A percentile compares a stretch with the other conserved stretches of the same genome.
Conservation (phyloP, 352 stramenopile genomes). For the Phytophthora litchii region DNA sequence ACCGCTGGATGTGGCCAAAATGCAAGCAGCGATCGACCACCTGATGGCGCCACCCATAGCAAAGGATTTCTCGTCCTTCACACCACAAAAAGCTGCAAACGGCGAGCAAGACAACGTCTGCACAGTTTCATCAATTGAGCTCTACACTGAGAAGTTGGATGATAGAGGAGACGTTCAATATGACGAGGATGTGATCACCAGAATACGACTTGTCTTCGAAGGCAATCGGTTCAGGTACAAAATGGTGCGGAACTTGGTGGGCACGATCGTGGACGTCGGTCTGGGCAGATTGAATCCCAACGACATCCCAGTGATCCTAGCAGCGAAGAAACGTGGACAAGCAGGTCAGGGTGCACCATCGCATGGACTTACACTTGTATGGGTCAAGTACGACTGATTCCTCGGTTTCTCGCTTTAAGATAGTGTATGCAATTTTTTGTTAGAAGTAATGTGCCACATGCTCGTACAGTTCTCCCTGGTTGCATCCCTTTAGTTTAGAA, state of each 20-base stretch:
- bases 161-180: conserved; percentile 23
- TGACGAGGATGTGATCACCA: conserved; percentile 33
- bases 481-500: conserved; percentile 41
- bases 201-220: conserved; percentile 58
- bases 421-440: conserved; percentile 19
- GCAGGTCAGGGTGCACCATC: conserved; percentile 73
- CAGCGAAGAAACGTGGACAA: conserved; percentile 51
- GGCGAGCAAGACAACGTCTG: conserved; percentile 59
- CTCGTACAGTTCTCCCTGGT: conserved; percentile 3
- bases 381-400: conserved; percentile 37
- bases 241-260: conserved; percentile 86
- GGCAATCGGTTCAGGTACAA: conserved; percentile 86
- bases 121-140: conserved; percentile 42
- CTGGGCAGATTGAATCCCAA: conserved; percentile 49
- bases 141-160: conserved; percentile 29
- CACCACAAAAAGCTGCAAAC: conserved; percentile 51
- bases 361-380: conserved; percentile 64
- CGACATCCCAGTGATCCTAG: conserved; percentile 51
- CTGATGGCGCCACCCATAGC: conserved; percentile 35
- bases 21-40: conserved; percentile 47
- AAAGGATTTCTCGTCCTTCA: conserved; percentile 78
- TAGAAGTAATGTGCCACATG: conserved; percentile 10
- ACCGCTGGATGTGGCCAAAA: conserved; percentile 54
- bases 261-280: conserved; percentile 79
- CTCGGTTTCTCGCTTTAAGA: too few species aligned